Conservation (phyloP, 1,284 basidiomycete genomes). For the Grifola frondosa region DNA sequence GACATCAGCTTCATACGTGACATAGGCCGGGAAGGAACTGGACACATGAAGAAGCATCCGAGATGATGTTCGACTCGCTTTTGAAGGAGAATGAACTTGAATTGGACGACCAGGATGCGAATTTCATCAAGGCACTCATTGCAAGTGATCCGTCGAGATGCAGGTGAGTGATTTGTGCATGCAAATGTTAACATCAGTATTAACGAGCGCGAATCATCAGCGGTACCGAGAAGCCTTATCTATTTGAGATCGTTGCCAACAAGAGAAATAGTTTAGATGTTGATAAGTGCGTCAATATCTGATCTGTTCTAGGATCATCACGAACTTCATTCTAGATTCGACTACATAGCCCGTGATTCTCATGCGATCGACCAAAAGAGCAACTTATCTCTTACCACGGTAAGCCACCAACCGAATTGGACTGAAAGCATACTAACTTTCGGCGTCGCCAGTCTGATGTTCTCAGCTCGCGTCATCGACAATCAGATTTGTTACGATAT, state of each 20-base stretch:
- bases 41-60: slow-evolving; percentile 70
- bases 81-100: slow-evolving; percentile 50
- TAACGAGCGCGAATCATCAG: too few relatives aligned
- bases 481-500: slow-evolving; percentile 75
- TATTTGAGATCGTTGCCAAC: slow-evolving; percentile 78
- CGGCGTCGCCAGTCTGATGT: slow-evolving; percentile 53
- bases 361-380: slow-evolving; percentile 66
- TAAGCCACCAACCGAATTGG: slow-evolving; percentile 20
- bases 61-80: slow-evolving; percentile 71
- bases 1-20: not conserved
- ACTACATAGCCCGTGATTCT: slow-evolving; percentile 75
- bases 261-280: slow-evolving; percentile 77
- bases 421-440: not conserved
- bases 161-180: slow-evolving; percentile 38
- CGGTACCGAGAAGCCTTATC: slow-evolving; percentile 42
- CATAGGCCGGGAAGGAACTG: slow-evolving; percentile 46
- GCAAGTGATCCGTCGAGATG: slow-evolving; percentile 51
- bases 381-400: slow-evolving; percentile 54
- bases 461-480: slow-evolving; percentile 70
- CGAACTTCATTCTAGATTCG: slow-evolving; percentile 48
- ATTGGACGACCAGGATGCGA: slow-evolving; percentile 43
- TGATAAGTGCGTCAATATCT: slow-evolving; percentile 57
- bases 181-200: too few relatives aligned
- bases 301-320: not conserved
- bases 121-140: slow-evolving; percentile 71